Evolutionary conservation across 805 yeast species (phyloP), one percentile per base, ranked within the genome.

Genomic region (Wickerhamomyces canadensis): DNA sequence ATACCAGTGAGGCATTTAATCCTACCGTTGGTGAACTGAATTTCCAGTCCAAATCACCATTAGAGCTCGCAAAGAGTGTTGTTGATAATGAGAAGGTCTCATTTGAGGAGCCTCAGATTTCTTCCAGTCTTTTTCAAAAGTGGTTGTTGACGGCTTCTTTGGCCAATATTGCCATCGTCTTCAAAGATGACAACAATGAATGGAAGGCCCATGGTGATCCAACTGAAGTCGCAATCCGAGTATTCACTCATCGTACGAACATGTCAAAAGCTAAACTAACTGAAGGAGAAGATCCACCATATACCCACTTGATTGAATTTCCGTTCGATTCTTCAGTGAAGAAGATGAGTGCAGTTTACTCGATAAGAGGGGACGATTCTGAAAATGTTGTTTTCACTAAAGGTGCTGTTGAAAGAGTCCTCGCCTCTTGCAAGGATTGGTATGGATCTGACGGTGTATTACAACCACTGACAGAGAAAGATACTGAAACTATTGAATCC

Each of bases 181-280:
- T 69, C 43, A 64, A 70, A 47, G 71, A 71, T 15, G 73, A 68
- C 13, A 43, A 59, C 13, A 55, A 49, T 4, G 60, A 57, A 9
- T 85, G 94, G 94, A 75, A 73, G 48, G 88, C 87, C 9, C 80
- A 78, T 54, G 95, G 95, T 42, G 95, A 86, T 55, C 91, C 95
- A 29, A 86, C 95, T 3, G 95, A 86, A 62, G 79, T 83, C 51
- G 94, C 95, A 4, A 80, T 86, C 43, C 91, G 84, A 52, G 91
- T 85, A 1, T 84, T 82, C 53, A 72, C 80, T 17, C 62, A 78
- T 11, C 72, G 88, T 50, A 62, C 80, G 43, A 70, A 69, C 22
- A 65, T 61, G 43, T 68, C 71, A 17, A 69, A 84, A 49, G 63
- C 64, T 12, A 48, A 47, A 9, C 54, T 70, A 44, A 64, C 70